Conservation (phyloP, 163 green algal species). For the Chloromonas sp. region DNA sequence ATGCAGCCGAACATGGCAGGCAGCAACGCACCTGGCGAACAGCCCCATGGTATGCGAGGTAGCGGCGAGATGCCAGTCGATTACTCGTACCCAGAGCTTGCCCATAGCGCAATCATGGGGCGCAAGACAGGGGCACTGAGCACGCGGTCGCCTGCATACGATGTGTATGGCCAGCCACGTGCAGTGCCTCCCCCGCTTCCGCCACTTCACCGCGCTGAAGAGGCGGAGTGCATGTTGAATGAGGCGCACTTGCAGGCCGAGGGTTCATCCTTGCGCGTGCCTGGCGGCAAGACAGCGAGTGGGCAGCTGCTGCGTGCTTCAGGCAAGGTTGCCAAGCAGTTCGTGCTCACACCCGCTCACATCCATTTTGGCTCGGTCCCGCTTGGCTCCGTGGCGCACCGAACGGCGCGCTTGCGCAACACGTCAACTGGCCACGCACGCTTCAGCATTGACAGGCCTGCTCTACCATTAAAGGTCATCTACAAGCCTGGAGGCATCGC, state of each 20-base stretch:
- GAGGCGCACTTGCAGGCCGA: constrained; percentile 24
- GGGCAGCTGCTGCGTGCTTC: constrained; percentile 21
- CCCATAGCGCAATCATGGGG: constrained; percentile 15
- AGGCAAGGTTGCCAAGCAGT: constrained; percentile 34
- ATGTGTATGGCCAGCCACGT: constrained; percentile 50
- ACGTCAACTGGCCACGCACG: constrained; percentile 38
- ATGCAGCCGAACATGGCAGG: too few relatives aligned
- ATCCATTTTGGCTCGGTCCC: constrained; percentile 53
- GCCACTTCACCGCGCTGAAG: constrained; percentile 13
- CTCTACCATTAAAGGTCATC: constrained; percentile 32
- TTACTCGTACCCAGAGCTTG: constrained; percentile 27
- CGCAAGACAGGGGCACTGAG: background rate
- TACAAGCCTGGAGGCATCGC: constrained; percentile 44
- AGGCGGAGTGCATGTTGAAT: constrained; percentile 18
- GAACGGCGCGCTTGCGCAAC: constrained; percentile 44
- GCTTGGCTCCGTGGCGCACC: constrained; percentile 32
- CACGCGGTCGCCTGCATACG: constrained; percentile 25
- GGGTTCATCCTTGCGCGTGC: constrained; percentile 14
- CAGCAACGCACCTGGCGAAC: too few relatives aligned
- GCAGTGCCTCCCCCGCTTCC: constrained; percentile 26
- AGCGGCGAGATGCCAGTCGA: background rate
- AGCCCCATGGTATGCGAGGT: too few relatives aligned
- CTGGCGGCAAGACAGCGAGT: background rate
- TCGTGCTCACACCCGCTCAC: constrained; percentile 47
- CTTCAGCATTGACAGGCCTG: constrained; percentile 35